A percentile compares a stretch with the other conserved stretches of the same genome.
Conservation (phyloP, 2,329 filamentous ascomycete genomes). For the Cladosporium cucumerinum region DNA sequence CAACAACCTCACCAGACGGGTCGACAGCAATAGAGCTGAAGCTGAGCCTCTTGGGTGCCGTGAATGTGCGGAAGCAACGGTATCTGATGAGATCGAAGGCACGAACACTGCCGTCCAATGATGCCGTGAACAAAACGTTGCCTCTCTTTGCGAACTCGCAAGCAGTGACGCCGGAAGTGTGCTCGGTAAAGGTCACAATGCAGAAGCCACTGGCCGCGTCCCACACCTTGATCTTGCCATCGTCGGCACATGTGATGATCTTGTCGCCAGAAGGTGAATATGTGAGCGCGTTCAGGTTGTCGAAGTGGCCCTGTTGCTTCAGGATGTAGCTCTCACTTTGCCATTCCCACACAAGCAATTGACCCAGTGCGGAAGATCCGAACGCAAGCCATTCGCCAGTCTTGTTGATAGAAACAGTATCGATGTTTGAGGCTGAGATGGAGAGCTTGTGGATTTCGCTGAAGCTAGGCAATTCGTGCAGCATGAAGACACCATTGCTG, state of each 20-base stretch:
- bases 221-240: conserved; percentile 99
- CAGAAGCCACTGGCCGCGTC: conserved; percentile 96
- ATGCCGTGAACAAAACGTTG: conserved; percentile 92
- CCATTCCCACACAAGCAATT: conserved; percentile 99
- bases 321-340: conserved; percentile 98
- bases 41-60: conserved; percentile 82
- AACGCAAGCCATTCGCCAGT: conserved; percentile 97
- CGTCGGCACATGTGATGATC: conserved; percentile 90
- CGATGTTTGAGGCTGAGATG: conserved; percentile 95
- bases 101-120: conserved; percentile 86
- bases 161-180: conserved; percentile 88
- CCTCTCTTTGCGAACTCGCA: conserved; percentile 94
- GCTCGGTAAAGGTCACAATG: conserved; percentile 96
- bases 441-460: conserved; percentile 90
- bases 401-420: conserved; percentile 90
- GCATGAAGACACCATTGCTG: conserved; percentile 86
- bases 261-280: conserved; percentile 93
- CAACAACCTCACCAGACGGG: conserved; percentile 92
- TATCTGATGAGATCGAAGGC: conserved; percentile 97
- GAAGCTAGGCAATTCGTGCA: conserved; percentile 95
- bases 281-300: conserved; percentile 87
- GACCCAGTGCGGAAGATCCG: conserved; percentile 89
- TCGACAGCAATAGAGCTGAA: conserved; percentile 97
- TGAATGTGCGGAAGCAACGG: conserved; percentile 96
- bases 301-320: conserved; percentile 96